Base-by-base conservation (phyloP, 176 grass and related monocot genomes). In the Rhynchospora tenuis region DNA sequence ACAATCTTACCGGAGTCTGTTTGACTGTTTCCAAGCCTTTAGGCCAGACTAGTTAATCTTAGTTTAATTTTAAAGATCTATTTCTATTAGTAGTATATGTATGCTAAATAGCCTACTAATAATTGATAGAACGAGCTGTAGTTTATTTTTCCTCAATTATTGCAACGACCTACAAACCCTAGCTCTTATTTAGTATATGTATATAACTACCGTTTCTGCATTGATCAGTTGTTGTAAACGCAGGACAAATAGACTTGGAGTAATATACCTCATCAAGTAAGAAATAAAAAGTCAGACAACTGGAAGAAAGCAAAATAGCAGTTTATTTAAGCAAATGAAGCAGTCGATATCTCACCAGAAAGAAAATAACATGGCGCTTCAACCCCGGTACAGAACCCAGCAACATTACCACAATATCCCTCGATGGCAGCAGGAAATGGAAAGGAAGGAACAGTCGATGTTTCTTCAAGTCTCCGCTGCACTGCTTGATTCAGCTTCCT, bases 401-500 rank as follows among this genome's bases (percentile, higher is more conserved):
- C 56, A 57, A 80, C 69, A 50, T 56, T 64, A 68, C 60, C 60
- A n/a, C 45, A 78, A n/a, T 28, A 65, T 17, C 59, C 63, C 45
- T 82, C 61, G 23, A 82, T 51, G 31, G 24, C 45, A 33, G 79
- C 62, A 6, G 55, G 26, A 3, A 64, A 78, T 55, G 74, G 63
- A 64, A 90, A 63, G 58, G 81, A 54, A 64, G 45, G 45, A 16
- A 14, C 19, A 12, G 42, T 54, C 11, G 86, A 2, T 7, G 80
- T 62, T 9, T 90, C 83, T 28, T 90, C 94, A 44, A 92, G 60
- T 62, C 84, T 92, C 46, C 89, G 83, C 64, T 92, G 90, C 44
- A 87, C 88, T 4, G 82, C 92, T 81, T 92, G 86, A 80, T 90
- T 94, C 79, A 97, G 90, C 89, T 89, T 98, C 67, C 92, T 93